Evolutionary conservation across 768 basidiomycete genomes (phyloP), one percentile per base, ranked within the genome.

Genomic region (Boletus edulis): DNA sequence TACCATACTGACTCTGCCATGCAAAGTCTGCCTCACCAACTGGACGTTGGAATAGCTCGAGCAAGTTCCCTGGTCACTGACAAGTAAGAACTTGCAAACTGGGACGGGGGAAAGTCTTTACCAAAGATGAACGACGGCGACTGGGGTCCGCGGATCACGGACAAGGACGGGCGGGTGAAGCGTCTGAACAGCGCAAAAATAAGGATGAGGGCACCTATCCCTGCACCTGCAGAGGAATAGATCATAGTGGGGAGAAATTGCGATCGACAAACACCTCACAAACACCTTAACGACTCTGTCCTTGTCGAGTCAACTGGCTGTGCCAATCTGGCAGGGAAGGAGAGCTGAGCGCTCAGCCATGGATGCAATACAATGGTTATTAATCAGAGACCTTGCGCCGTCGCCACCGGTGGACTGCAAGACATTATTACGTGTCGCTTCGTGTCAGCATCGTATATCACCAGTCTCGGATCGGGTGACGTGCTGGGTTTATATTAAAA

Each of bases 1-100:
- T 56, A 6, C 71, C 71, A 48, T 72, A 71, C 42, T 50, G 58
- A 42, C 44, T 54, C n/a, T 66, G 65, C 71, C 71, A 71, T 39
- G 46, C 52, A 48, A 72, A 68, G 29, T 70, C 71, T 22, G 65
- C 54, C 42, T 64, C 68, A 12, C 62, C 70, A 17, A 52, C 58
- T n/a, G 64, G 63, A 39, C 54, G 55, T 45, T 65, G 63, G 20
- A 62, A 57, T 14, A 70, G 10, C 20, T 72, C 62, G 1, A 52
- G 51, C 45, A 68, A 44, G 52, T 72, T 62, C 0, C 70, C 70
- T 71, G 18, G 11, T 31, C 11, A 6, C 14, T n/a, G 41, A 47
- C 10, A 15, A 69, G 22, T 11, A 37, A 35, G 12, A 11, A 24
- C 17, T 70, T 70, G 50, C 13, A 35, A 35, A 11, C 4, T 35